Evolutionary conservation across 2,329 filamentous ascomycete genomes (phyloP), one percentile per base, ranked within the genome.

Genomic region (Cordyceps tenuipes): DNA sequence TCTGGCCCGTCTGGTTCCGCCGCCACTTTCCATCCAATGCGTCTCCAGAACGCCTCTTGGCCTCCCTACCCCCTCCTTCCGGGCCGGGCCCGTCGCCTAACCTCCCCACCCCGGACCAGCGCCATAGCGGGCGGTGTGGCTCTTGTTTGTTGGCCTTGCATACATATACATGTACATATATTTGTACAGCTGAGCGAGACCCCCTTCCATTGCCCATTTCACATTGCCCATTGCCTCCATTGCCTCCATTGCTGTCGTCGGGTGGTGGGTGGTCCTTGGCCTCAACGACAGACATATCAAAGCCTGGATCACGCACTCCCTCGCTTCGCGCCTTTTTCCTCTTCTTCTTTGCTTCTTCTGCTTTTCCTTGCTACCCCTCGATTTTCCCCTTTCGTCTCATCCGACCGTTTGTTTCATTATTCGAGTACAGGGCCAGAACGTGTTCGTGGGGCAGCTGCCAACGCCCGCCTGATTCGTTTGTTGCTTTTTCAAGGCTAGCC

Each of bases 91-190:
- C 39, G 39, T 17, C 43, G n/a, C 43, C 15, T 17, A 21, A n/a
- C 43, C n/a, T 46, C n/a, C 43, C 46, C 46, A 39, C 47, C 46
- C 31, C 39, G 36, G 44, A 44, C 36, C 23, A 34, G 56, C 48
- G 47, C 36, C 46, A 57, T n/a, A 43, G 56, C 29, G 36, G 47
- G 56, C 56, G 56, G 56, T 59, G 56, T 59, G 47, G 56, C 46
- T 13, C 56, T 51, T 59, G 47, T 46, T 58, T 58, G 47, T 58
- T 59, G 56, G 56, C 56, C 56, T 52, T 59, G 56, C 56, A 59
- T 51, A 41, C 46, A 41, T 43, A 17, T 5, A 17, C 12, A 7
- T 43, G 7, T 29, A 29, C 29, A 29, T 23, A 23, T 4, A 23
- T 23, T 4, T 4, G 23, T 23, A 23, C 23, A 23, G 23, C 29